Percentiles rank a stretch among this genome's conserved stretches.
Evolutionary conservation across 495 filamentous ascomycete genomes (phyloP).

Genomic region (Aspergillus diversus): DNA sequence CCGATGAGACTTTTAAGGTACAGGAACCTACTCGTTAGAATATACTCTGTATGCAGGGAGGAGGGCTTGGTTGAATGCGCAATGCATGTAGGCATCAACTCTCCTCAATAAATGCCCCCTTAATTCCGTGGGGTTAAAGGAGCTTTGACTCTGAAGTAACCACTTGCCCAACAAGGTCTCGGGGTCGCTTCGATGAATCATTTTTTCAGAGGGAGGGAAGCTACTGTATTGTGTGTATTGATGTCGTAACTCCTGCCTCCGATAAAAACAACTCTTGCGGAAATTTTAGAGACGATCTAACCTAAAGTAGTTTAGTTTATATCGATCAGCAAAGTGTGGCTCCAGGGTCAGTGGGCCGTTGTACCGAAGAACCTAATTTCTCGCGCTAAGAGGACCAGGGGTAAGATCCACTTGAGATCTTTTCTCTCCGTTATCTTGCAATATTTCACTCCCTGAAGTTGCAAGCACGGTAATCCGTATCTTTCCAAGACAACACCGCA

Average conservation of each 20-base stretch:
- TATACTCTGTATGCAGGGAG: too few species aligned
- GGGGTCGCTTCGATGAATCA: too few species aligned
- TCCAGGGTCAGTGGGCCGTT: neutral
- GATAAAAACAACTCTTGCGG: neutral
- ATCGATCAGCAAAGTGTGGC: neutral
- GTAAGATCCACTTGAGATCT: neutral
- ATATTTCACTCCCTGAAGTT: neutral
- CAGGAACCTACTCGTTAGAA: too few species aligned
- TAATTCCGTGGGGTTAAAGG: too few species aligned
- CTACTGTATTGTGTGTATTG: neutral
- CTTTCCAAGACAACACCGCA: too few species aligned
- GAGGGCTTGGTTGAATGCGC: too few species aligned
- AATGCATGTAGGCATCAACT: too few species aligned
- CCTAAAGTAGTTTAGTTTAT: neutral
- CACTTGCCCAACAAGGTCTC: too few species aligned
- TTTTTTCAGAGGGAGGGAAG: neutral
- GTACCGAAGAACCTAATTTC: slow-evolving; percentile 10
- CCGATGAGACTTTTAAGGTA: too few species aligned
- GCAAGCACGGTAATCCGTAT: neutral
- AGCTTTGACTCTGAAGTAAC: too few species aligned
- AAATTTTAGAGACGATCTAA: neutral
- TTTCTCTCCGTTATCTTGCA: neutral
- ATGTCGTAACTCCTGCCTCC: neutral
- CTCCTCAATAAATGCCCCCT: too few species aligned
- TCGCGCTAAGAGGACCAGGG: neutral